Conservation (phyloP, 139 green algal species). For the Volvox africanus region DNA sequence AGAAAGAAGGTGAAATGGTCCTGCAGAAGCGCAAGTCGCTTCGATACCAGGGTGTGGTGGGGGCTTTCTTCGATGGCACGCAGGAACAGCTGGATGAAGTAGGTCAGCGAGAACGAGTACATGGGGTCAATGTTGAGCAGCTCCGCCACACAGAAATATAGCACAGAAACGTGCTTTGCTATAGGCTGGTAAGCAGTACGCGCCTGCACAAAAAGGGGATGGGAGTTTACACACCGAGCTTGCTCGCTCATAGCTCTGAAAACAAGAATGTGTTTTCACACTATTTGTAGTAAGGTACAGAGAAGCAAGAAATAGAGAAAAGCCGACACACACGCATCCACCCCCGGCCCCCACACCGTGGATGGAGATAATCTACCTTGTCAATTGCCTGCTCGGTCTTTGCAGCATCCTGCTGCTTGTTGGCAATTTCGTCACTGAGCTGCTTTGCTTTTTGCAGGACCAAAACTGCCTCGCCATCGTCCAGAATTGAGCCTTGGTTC, state of each 20-base stretch:
- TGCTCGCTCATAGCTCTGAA: not conserved
- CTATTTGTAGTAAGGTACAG: too few species aligned
- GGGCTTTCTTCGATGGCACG: slow-evolving; percentile 64
- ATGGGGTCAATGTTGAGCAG: slow-evolving; percentile 80
- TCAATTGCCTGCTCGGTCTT: slow-evolving; percentile 79
- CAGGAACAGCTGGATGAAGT: slow-evolving; percentile 76
- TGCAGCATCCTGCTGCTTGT: slow-evolving; percentile 70
- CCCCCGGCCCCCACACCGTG: too few species aligned
- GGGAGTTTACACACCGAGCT: not conserved
- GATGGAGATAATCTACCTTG: slow-evolving; percentile 1
- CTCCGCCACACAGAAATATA: slow-evolving; percentile 84
- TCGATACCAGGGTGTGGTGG: slow-evolving; percentile 54
- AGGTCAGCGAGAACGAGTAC: slow-evolving; percentile 77
- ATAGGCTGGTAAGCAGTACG: slow-evolving; percentile 63
- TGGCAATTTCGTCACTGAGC: slow-evolving; percentile 82
- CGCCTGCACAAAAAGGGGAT: slow-evolving; percentile 1
- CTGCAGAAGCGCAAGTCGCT: slow-evolving; percentile 67
- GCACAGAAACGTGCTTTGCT: slow-evolving; percentile 65
- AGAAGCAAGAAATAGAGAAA: too few species aligned
- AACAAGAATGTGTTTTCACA: too few species aligned
- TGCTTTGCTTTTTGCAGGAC: slow-evolving; percentile 65
- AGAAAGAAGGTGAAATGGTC: slow-evolving; percentile 82
- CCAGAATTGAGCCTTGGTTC: slow-evolving; percentile 79
- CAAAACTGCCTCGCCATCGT: slow-evolving; percentile 81
- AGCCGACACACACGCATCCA: too few species aligned